Evolutionary conservation across 768 basidiomycete species (phyloP).

Genomic region (Hirschioporus abietinus): DNA sequence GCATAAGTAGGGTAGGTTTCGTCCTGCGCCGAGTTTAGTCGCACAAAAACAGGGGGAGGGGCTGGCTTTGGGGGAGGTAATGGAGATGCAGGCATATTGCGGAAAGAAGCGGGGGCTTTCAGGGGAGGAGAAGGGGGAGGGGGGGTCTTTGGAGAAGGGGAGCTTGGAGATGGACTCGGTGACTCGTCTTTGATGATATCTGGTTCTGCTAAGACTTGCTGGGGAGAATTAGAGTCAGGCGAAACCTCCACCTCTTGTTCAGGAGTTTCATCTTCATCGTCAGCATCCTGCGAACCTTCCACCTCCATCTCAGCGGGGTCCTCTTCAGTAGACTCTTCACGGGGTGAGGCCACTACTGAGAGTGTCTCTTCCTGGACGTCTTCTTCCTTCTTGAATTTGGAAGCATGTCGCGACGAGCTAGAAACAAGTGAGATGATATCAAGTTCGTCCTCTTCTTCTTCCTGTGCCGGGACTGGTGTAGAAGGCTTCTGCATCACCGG

Average conservation of each 20-base stretch:
- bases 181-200: background rate
- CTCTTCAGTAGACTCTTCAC: background rate
- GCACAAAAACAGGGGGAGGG: background rate
- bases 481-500: background rate
- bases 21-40: background rate
- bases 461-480: constrained; percentile 7
- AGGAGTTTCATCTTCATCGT: constrained; percentile 4
- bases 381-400: background rate
- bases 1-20: background rate
- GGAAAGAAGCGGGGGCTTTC: background rate
- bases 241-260: constrained; percentile 1
- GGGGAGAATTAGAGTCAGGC: background rate
- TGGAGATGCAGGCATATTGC: background rate
- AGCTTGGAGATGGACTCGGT: background rate
- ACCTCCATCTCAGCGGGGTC: constrained; percentile 6
- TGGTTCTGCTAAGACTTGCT: background rate
- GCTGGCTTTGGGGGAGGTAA: background rate
- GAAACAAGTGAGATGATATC: constrained; percentile 33
- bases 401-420: constrained; percentile 3
- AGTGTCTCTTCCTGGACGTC: constrained; percentile 1
- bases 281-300: constrained; percentile 11
- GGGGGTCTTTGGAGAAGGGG: background rate
- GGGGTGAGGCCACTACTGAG: background rate
- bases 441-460: constrained; percentile 31
- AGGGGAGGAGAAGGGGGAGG: background rate